Conservation (phyloP, 129 eudicot genomes). For the Flaveria bidentis region DNA sequence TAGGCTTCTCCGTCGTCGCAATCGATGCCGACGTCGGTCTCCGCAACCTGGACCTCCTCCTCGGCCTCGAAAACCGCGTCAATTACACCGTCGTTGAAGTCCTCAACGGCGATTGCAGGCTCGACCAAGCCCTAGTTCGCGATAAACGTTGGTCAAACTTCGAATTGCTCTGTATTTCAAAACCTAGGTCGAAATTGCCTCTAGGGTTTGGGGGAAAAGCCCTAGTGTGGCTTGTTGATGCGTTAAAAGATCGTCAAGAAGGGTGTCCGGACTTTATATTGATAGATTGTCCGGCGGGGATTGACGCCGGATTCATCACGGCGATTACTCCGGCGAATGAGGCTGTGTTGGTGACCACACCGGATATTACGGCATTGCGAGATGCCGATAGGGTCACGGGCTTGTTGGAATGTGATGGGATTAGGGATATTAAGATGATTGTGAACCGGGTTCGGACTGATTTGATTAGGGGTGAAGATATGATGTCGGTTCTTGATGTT, state of each 20-base stretch:
- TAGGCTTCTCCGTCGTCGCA: constrained; percentile 88
- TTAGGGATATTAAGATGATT: constrained; percentile 96
- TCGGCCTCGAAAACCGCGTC: constrained; percentile 94
- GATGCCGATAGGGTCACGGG: constrained; percentile 99
- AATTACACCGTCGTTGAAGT: constrained; percentile 93
- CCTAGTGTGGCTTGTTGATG: constrained; percentile 91
- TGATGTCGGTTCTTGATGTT: constrained; percentile 98
- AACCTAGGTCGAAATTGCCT: constrained; percentile 90
- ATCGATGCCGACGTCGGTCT: constrained; percentile 97
- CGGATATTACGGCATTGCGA: constrained; percentile 81
- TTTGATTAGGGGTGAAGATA: constrained; percentile 94
- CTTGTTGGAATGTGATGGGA: constrained; percentile 91
- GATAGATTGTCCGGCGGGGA: constrained; percentile 90
- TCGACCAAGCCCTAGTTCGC: constrained; percentile 89
- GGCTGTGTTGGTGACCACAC: constrained; percentile 89
- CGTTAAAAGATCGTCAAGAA: constrained; percentile 71
- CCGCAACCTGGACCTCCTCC: constrained; percentile 88
- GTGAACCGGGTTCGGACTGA: constrained; percentile 92
- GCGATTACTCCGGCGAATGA: constrained; percentile 95
- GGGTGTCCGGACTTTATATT: constrained; percentile 79
- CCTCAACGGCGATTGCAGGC: constrained; percentile 93
- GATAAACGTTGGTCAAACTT: constrained; percentile 93
- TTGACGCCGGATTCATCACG: constrained; percentile 90
- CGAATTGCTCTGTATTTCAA: constrained; percentile 80
- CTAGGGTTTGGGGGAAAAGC: constrained; percentile 93